Conservation (phyloP, 495 filamentous ascomycete species). For the Penicillium angulare region DNA sequence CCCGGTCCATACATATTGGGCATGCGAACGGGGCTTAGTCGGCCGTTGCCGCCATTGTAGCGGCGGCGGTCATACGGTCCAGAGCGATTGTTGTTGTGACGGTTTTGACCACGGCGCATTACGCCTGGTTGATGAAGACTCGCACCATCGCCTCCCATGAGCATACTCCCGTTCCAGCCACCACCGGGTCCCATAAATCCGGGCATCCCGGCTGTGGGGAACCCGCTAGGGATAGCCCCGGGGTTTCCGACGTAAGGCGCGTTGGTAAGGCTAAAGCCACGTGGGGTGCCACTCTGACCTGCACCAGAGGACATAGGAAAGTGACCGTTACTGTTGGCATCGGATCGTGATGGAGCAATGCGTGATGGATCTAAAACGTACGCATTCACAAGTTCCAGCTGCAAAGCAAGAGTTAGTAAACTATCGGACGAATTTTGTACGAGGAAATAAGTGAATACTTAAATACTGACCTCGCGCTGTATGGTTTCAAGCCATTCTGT, state of each 20-base stretch:
- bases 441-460: background rate
- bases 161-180: slow-evolving; percentile 45
- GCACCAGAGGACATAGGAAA: slow-evolving; percentile 77
- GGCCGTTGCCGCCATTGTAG: slow-evolving; percentile 24
- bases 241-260: slow-evolving; percentile 50
- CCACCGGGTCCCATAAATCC: slow-evolving; percentile 56
- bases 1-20: slow-evolving; percentile 34
- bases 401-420: slow-evolving; percentile 17
- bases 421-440: background rate
- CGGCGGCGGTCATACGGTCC: slow-evolving; percentile 62
- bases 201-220: slow-evolving; percentile 40
- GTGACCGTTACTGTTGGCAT: slow-evolving; percentile 97
- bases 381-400: slow-evolving; percentile 86
- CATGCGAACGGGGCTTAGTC: slow-evolving; percentile 45
- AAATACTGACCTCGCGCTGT: slow-evolving; percentile 72
- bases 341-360: slow-evolving; percentile 85
- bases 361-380: slow-evolving; percentile 93
- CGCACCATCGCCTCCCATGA: slow-evolving; percentile 34
- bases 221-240: slow-evolving; percentile 27
- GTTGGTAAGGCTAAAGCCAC: slow-evolving; percentile 83
- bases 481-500: slow-evolving; percentile 80
- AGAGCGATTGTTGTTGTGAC: slow-evolving; percentile 47
- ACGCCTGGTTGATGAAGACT: slow-evolving; percentile 55
- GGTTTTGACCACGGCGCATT: slow-evolving; percentile 56
- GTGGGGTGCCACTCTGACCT: slow-evolving; percentile 77